Conservation (phyloP, 1,284 basidiomycete genomes). For the Porogramme epimiltina region DNA sequence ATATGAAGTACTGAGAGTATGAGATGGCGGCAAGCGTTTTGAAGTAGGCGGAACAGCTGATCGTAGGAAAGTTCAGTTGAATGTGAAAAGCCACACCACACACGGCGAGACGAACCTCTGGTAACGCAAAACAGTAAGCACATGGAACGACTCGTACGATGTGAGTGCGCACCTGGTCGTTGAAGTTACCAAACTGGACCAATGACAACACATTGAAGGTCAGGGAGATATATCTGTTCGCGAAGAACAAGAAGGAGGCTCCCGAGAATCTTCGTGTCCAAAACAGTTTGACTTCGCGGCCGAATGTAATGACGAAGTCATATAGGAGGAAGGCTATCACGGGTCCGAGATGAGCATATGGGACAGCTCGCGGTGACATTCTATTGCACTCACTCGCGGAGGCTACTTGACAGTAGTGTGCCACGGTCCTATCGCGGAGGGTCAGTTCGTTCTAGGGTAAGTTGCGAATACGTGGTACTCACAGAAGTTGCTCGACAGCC, state of each 20-base stretch:
- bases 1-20: neutral
- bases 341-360: neutral
- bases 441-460: no score
- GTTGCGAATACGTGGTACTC: no score
- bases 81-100: no score
- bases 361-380: neutral
- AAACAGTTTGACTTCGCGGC: neutral
- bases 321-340: neutral
- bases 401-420: no score
- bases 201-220: neutral
- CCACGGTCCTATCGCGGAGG: no score
- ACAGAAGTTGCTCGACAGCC: no score
- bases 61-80: no score
- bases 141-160: no score
- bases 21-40: neutral
- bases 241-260: neutral
- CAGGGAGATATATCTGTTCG: neutral
- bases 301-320: neutral
- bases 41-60: neutral
- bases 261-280: neutral
- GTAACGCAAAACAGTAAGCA: no score
- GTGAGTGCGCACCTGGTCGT: neutral
- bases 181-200: neutral
- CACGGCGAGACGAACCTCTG: no score
- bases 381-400: neutral